phyloP scores from a whole-genome alignment of 1,284 basidiomycete genomes.

The Trametes sp. region DNA sequence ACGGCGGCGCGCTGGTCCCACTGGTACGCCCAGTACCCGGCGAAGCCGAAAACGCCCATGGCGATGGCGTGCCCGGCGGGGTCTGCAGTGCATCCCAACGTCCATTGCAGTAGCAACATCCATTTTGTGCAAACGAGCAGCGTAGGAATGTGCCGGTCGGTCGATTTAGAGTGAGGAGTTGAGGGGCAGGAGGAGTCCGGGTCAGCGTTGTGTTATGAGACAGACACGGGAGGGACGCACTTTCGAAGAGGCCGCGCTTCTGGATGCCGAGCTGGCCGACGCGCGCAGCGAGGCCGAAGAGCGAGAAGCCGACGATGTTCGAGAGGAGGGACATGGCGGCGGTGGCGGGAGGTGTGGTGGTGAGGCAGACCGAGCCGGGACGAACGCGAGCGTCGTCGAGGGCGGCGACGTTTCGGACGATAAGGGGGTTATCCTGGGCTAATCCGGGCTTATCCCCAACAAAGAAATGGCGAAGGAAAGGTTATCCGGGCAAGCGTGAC shows the following conservation, averaged over 20 bases:
- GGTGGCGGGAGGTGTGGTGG: constrained; percentile 14
- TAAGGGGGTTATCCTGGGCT: constrained; percentile 8
- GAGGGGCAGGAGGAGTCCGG: background rate
- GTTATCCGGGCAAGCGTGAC: too few relatives aligned
- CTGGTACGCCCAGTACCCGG: constrained; percentile 71
- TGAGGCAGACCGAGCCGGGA: background rate
- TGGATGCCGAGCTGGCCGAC: constrained; percentile 86
- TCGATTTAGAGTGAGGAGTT: background rate
- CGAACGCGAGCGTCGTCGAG: background rate
- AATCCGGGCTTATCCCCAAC: too few relatives aligned
- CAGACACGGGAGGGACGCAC: constrained; percentile 52
- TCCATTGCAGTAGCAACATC: background rate
- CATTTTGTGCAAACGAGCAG: too few relatives aligned
- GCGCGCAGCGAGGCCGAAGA: constrained; percentile 80
- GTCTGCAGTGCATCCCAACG: constrained; percentile 53
- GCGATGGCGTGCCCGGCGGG: constrained; percentile 67
- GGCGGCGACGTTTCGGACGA: background rate
- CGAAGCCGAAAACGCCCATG: constrained; percentile 72
- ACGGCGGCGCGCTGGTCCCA: constrained; percentile 68
- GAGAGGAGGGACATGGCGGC: constrained; percentile 72
- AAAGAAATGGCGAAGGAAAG: too few relatives aligned
- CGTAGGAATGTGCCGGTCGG: too few relatives aligned
- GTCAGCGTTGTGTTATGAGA: background rate
- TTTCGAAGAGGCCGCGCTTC: constrained; percentile 68
- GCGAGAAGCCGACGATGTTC: constrained; percentile 80